Base-by-base conservation (phyloP, 306 rosid species). In the Senna tora region DNA sequence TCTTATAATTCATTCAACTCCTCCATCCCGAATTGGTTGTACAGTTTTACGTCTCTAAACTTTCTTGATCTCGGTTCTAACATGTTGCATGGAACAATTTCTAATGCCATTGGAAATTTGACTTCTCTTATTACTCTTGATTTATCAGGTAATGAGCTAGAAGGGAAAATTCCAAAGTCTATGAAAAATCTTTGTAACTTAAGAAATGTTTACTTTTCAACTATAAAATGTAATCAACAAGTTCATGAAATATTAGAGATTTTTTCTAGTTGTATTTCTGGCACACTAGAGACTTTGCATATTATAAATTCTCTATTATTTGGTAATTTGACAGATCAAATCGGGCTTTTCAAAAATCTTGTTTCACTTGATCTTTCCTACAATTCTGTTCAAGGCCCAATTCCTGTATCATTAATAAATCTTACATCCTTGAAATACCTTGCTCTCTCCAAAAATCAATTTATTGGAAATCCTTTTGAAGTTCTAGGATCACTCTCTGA, bases 171-270 rank as follows among this genome's bases (percentile, higher is more conserved):
- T 58, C 41, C 62, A 54, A 47, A 7, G 5, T 53, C 81, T 3
- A 16, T 69, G 6, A 49, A 65, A 25, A 59, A 51, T 53, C 67
- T 76, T 0, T 77, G 69, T 55, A 77, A 51, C 49, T 14, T 61
- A 4, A 70, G 10, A 11, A 7, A 17, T 2, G 4, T 83, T 7
- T 10, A 20, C 22, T 49, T 81, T 13, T 73, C 66, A 11, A 32
- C 14, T 57, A 14, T 13, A 16, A 57, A 3, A 16, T 30, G 11
- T 39, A 30, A 30, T 15, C 64, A 0, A 0, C 9, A 8, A 0
- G 2, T 58, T 20, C 21, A 7, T 20, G 52, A 78, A 16, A 33
- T 73, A 12, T 57, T 58, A 43, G 14, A 42, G 41, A 47, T 46
- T 46, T 19, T 75, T 5, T 0, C 33, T 0, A 52, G 36, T 5